A percentile compares a stretch with the other conserved stretches of the same genome.
Evolutionary conservation across 768 basidiomycete species (phyloP).

Genomic region (Favolaschia claudopus): DNA sequence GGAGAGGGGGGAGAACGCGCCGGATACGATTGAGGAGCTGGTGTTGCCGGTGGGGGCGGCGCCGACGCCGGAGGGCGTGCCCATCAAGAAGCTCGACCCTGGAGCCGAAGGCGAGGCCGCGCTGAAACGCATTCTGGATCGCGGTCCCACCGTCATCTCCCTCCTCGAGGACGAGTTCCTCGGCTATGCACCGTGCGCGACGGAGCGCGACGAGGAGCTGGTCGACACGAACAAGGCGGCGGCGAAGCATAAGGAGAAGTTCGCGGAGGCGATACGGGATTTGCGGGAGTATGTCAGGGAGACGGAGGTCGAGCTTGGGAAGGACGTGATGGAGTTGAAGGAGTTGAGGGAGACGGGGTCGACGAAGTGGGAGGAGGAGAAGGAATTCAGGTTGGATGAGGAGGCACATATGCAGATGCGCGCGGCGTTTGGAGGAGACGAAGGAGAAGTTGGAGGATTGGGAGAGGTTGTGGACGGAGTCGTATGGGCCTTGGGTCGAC

Average conservation of each 20-base stretch:
- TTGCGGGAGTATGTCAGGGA: not conserved
- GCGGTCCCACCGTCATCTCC: constrained; percentile 42
- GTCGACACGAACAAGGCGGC: not conserved
- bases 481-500: no score
- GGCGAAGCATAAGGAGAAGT: not conserved
- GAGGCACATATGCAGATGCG: constrained; percentile 3
- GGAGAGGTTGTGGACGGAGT: constrained; percentile 1
- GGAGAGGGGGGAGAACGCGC: not conserved
- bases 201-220: constrained; percentile 10
- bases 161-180: constrained; percentile 39
- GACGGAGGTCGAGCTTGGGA: constrained; percentile 11
- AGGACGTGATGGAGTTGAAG: constrained; percentile 1
- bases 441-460: not conserved
- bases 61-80: constrained; percentile 6
- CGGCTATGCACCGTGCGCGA: constrained; percentile 35
- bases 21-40: constrained; percentile 18
- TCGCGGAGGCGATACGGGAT: constrained; percentile 2
- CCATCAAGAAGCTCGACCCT: constrained; percentile 21
- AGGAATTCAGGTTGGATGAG: not conserved
- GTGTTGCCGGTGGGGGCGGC: constrained; percentile 7
- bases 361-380: not conserved
- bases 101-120: constrained; percentile 37
- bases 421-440: constrained; percentile 11
- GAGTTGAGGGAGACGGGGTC: not conserved
- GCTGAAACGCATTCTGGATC: constrained; percentile 34